A percentile compares a stretch with the other conserved stretches of the same genome.
These are phyloP conservation scores for Grosmannia huntii DNA, from an alignment of 2,329 filamentous ascomycete species.

Conservation along the genomic window DNA sequence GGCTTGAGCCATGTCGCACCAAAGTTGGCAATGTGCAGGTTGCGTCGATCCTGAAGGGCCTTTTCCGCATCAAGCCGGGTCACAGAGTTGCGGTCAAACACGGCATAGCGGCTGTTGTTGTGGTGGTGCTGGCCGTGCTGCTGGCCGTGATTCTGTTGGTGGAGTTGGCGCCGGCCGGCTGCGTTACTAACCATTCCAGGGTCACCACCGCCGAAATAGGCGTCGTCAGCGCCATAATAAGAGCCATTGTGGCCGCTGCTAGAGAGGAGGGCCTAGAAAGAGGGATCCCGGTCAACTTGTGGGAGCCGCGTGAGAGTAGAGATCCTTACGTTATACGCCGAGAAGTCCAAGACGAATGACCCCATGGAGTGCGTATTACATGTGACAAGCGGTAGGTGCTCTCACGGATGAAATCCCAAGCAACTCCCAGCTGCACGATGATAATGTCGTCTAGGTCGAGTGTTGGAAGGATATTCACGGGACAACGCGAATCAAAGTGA, in stretches of 20 bases:
- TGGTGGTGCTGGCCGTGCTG: constrained; percentile 2
- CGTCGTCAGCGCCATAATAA: constrained; percentile 10
- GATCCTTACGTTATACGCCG: constrained; percentile 11
- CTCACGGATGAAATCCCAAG: neutral
- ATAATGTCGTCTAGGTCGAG: neutral
- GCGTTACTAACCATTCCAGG: constrained; percentile 13
- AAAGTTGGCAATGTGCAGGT: constrained; percentile 72
- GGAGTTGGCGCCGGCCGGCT: constrained; percentile 10
- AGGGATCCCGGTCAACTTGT: neutral
- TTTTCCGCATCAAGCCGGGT: constrained; percentile 66
- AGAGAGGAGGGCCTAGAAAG: neutral
- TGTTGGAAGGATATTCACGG: neutral
- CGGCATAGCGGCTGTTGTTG: constrained; percentile 19
- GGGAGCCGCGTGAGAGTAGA: too few species aligned
- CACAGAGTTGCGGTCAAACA: constrained; percentile 48
- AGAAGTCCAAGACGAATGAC: constrained; percentile 11
- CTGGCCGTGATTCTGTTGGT: constrained; percentile 5
- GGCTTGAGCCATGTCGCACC: constrained; percentile 85
- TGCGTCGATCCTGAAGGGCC: constrained; percentile 60
- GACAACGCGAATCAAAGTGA: neutral
- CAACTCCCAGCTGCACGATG: neutral
- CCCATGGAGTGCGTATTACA: constrained; percentile 5
- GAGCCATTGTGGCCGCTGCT: constrained; percentile 7
- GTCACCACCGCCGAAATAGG: constrained; percentile 18
- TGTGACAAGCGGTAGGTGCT: neutral